These are phyloP conservation scores for Podila epicladia DNA, from an alignment of 192 early-diverging fungal species.

Conservation along the genomic window DNA sequence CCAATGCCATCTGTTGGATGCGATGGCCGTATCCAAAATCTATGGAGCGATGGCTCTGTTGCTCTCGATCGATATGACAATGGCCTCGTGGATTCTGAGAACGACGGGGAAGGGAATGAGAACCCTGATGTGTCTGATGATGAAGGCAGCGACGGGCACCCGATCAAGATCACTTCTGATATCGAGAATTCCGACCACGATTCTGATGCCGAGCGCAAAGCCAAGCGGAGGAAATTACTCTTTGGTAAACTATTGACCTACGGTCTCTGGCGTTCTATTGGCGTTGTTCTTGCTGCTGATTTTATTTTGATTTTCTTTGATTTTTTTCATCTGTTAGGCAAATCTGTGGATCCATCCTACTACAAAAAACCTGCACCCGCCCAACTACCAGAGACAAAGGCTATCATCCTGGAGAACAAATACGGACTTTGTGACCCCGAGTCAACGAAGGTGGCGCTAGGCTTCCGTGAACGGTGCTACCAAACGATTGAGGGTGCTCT, in stretches of 20 bases:
- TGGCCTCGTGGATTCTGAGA: constrained; percentile 12
- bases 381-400: neutral
- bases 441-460: constrained; percentile 25
- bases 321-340: constrained; percentile 14
- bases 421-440: constrained; percentile 5
- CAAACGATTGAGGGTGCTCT: constrained; percentile 23
- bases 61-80: constrained; percentile 37
- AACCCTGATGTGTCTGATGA: neutral
- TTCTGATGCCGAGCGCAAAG: constrained; percentile 31
- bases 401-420: constrained; percentile 7
- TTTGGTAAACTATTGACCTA: constrained; percentile 21
- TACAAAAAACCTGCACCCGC: constrained; percentile 19
- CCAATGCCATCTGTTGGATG: constrained; percentile 19
- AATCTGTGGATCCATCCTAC: constrained; percentile 32
- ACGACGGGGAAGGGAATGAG: constrained; percentile 1
- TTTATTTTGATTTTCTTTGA: neutral
- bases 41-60: constrained; percentile 17
- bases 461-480: constrained; percentile 34
- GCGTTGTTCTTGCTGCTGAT: neutral
- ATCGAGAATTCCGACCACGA: constrained; percentile 22
- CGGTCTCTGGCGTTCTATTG: neutral
- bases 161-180: constrained; percentile 1
- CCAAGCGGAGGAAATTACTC: constrained; percentile 44
- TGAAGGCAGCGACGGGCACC: neutral
- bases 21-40: constrained; percentile 29